Conservation (phyloP, 768 basidiomycete genomes). For the Mycena sanguinolenta region DNA sequence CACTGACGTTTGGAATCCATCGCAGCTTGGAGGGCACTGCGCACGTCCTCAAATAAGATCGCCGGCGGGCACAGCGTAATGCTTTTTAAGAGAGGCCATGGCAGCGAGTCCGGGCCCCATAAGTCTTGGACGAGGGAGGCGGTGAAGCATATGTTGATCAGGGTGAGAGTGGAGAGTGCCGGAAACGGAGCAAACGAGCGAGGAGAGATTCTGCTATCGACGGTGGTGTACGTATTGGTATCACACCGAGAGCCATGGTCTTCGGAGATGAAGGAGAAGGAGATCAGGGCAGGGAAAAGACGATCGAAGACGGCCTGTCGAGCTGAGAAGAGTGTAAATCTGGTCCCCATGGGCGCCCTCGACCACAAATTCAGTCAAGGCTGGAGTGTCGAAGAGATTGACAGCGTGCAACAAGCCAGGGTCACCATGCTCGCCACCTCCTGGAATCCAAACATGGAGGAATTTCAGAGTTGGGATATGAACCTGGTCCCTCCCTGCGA, state of each 20-base stretch:
- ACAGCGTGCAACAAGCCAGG: not conserved
- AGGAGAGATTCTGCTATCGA: not conserved
- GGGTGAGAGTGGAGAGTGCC: not conserved
- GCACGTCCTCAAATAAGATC: not conserved
- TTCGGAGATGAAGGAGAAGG: not conserved
- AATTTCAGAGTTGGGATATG: conserved; percentile 4
- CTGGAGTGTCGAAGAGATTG: not conserved
- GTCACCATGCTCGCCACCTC: not conserved
- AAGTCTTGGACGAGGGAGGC: not conserved
- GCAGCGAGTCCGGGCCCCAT: not conserved
- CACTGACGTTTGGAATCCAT: not conserved
- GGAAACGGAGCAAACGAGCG: not conserved
- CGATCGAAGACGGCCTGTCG: not conserved
- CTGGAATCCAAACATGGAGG: not conserved
- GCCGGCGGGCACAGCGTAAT: not conserved
- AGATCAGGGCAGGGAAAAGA: not conserved
- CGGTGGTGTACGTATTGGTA: no score
- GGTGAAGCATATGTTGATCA: not conserved
- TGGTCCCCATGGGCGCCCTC: not conserved
- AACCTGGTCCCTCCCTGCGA: not conserved
- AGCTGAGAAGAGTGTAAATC: not conserved
- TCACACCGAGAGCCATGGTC: not conserved
- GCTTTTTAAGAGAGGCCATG: not conserved
- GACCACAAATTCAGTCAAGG: not conserved
- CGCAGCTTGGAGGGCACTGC: not conserved